Base-by-base conservation (phyloP, 441 rosid genomes). In the Manihot esculenta region DNA sequence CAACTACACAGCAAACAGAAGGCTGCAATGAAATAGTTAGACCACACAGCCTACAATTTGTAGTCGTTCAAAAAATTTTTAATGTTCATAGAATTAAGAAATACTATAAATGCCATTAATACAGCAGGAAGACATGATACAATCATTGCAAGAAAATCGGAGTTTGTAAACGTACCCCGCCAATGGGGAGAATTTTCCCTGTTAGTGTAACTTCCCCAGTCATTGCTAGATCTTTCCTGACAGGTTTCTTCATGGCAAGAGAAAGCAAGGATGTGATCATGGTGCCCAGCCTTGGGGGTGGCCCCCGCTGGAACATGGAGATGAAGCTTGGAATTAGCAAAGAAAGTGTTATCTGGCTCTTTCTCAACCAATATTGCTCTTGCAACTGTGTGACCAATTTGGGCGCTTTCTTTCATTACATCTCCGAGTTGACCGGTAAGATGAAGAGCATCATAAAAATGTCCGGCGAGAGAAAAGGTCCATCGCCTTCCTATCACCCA, bases 321-420 rank as follows among this genome's bases (percentile, higher is more conserved):
- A 85, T 95, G 99, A 76, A 95, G 86, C 85, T 88, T 89, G 73
- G 96, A 66, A 62, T 87, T 83, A 61, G 89, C 87, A 57, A 92
- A 95, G 86, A 83, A 92, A 10, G 61, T 80, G 73, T 83, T 91
- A 26, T 72, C 82, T 0, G 91, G 91, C 15, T 88, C 91, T 85
- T 86, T 95, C 76, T 84, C 92, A 0, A 56, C 75, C 77, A 92
- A 74, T 78, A 89, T 80, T 57, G 83, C 86, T 78, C 96, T 83
- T 11, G 91, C 89, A 33, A 90, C 89, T 0, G 96, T 90, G 83
- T 91, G 93, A 66, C 98, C 98, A 15, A 94, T 88, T 74, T 94
- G 87, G 15, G 95, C 94, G 72, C 99, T 95, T 79, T 95, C 99
- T 81, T 92, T 95, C 99, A 95, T 95, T 62, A 92, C 97, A 58